Conservation (phyloP, 1,284 basidiomycete genomes). For the Xerocomus amazonicus region DNA sequence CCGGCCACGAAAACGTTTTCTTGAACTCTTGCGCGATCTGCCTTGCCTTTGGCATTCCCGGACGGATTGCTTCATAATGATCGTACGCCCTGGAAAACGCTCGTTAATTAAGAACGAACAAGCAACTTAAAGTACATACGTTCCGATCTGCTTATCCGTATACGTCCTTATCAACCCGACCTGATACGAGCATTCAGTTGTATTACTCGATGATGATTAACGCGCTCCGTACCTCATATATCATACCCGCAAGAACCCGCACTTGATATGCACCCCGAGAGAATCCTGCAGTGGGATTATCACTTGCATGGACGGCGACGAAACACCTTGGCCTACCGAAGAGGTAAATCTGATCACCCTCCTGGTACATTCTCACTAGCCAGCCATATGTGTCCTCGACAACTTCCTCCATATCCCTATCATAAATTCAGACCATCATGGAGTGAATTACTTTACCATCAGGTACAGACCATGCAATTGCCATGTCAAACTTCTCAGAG, state of each 20-base stretch:
- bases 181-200: slow-evolving; percentile 6
- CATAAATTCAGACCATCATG: too few relatives aligned
- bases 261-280: slow-evolving; percentile 47
- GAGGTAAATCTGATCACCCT: slow-evolving; percentile 40
- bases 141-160: slow-evolving; percentile 26
- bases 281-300: slow-evolving; percentile 32
- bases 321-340: slow-evolving; percentile 33
- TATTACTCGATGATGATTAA: not conserved
- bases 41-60: slow-evolving; percentile 9
- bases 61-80: slow-evolving; percentile 28
- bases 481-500: slow-evolving; percentile 25
- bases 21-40: slow-evolving; percentile 32
- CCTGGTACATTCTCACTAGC: slow-evolving; percentile 36
- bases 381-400: slow-evolving; percentile 38
- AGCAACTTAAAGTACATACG: slow-evolving; percentile 6
- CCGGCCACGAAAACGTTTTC: slow-evolving; percentile 34
- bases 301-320: not conserved
- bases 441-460: too few relatives aligned
- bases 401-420: slow-evolving; percentile 27
- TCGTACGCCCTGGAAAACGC: slow-evolving; percentile 35
- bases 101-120: not conserved
- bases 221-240: slow-evolving; percentile 30
- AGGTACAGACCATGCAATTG: slow-evolving; percentile 27
- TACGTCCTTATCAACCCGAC: slow-evolving; percentile 21
- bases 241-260: slow-evolving; percentile 41